phyloP scores from a whole-genome alignment of 23 red algal genomes.

The Gracilaria vermiculophylla region DNA sequence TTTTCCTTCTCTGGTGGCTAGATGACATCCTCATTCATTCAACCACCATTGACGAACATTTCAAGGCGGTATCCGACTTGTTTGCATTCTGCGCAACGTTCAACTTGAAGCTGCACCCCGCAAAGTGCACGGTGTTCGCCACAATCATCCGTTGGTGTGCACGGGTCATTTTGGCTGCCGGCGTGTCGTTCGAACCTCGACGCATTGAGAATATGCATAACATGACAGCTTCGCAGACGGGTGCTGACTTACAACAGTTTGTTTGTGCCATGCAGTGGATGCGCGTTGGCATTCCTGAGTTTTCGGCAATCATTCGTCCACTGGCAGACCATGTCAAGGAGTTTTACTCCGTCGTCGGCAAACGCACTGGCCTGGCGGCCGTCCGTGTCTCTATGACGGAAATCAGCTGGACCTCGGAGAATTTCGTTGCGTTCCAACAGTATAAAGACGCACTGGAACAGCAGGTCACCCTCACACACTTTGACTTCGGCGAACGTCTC shows the following conservation, averaged over 20 bases:
- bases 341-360: not conserved
- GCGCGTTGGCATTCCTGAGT: not conserved
- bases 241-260: not conserved
- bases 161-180: not conserved
- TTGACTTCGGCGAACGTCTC: not conserved
- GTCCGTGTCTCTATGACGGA: not conserved
- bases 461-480: not conserved
- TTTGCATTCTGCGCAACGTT: not conserved
- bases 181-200: not conserved
- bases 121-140: not conserved
- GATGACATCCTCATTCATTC: constrained; percentile 5
- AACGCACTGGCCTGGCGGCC: not conserved
- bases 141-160: not conserved
- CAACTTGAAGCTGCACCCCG: not conserved
- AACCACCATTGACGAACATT: not conserved
- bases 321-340: not conserved
- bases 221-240: not conserved
- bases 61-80: not conserved
- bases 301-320: not conserved
- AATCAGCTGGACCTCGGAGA: not conserved
- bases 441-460: not conserved
- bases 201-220: not conserved
- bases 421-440: not conserved
- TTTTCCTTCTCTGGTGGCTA: not conserved
- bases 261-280: constrained; percentile 4